Evolutionary conservation across 1,284 basidiomycete species (phyloP).

Genomic region (Rugosomyces carneus): DNA sequence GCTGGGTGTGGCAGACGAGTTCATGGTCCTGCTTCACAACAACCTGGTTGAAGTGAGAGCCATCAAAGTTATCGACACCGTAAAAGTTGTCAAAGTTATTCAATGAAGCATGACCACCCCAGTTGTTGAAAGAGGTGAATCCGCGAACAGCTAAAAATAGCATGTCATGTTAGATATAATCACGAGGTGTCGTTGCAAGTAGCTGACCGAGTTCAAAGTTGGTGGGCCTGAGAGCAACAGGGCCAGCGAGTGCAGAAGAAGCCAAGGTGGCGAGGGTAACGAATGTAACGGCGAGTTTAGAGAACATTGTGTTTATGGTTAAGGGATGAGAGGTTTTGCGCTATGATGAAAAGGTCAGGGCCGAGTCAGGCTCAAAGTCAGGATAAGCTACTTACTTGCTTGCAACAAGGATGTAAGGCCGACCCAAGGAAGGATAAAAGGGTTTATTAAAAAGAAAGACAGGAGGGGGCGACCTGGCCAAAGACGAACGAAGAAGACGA

Average conservation of each 20-base stretch:
- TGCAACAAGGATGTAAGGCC: slow-evolving; percentile 24
- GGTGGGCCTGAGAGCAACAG: slow-evolving; percentile 17
- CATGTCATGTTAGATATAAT: not conserved
- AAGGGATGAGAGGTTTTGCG: slow-evolving; percentile 15
- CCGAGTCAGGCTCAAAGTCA: slow-evolving; percentile 2
- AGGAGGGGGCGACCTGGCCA: slow-evolving; percentile 24
- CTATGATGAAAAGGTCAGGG: not conserved
- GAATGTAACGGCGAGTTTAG: slow-evolving; percentile 23
- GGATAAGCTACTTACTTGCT: slow-evolving; percentile 17
- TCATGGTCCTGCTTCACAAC: slow-evolving; percentile 27
- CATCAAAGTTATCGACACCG: slow-evolving; percentile 34
- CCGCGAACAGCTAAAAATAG: slow-evolving; percentile 10
- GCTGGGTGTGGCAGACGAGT: slow-evolving; percentile 32
- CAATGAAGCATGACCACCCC: slow-evolving; percentile 30
- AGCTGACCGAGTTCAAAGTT: slow-evolving; percentile 15
- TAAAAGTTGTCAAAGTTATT: slow-evolving; percentile 36
- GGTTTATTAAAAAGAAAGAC: slow-evolving; percentile 14
- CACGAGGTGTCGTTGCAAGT: not conserved
- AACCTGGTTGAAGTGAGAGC: slow-evolving; percentile 25
- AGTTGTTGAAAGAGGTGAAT: slow-evolving; percentile 31
- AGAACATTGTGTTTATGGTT: slow-evolving; percentile 27
- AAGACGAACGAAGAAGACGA: slow-evolving; percentile 16
- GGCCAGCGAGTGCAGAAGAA: slow-evolving; percentile 19
- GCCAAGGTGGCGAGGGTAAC: slow-evolving; percentile 24
- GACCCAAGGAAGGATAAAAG: slow-evolving; percentile 13